Base-by-base conservation (phyloP, 2,329 filamentous ascomycete genomes). In the Aphanoascus verrucosus region DNA sequence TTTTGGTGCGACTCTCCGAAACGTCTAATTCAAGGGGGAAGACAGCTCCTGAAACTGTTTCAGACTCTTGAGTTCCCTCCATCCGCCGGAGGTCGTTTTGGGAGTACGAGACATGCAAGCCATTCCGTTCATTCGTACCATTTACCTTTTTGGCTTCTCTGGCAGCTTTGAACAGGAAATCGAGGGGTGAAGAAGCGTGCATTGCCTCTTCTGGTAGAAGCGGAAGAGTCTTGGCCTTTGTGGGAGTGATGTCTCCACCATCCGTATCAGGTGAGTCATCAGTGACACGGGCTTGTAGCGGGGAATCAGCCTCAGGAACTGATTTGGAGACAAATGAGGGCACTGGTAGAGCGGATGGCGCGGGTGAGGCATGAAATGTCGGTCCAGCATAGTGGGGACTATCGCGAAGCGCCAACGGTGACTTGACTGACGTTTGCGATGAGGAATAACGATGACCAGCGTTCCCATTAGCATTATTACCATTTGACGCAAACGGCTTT, bases 341-440 rank as follows among this genome's bases (percentile, higher is more conserved):
- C 55, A 96, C 85, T 0, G 93, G 93, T 32, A 98, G 76, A 20
- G 88, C 83, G 7, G 89, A 94, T 0, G 93, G 86, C 1, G 90
- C 91, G 17, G 93, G 93, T 7, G 93, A 97, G 40, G 89, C 87
- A 69, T 96, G 90, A 68, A 97, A 98, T 4, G 89, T 94, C 34
- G 91, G 86, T 12, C 91, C 93, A 38, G 93, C 93, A 70, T 95
- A 98, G 44, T 69, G 67, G 11, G 67, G 59, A 47, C 64, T 67
- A 48, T 70, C 66, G 48, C 67, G 69, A 41, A 62, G 35, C 11
- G 70, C 70, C 31, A 69, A 69, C 47, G 69, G 68, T 44, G 76
- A 69, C 63, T 76, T 77, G 58, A 69, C 45, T 61, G 64, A 60
- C 56, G 69, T 60, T 59, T 67, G 63, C 20, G 64, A 69, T 53